These are phyloP conservation scores for Colletotrichum destructivum DNA, from an alignment of 2,329 filamentous ascomycete species.

Conservation along the genomic window DNA sequence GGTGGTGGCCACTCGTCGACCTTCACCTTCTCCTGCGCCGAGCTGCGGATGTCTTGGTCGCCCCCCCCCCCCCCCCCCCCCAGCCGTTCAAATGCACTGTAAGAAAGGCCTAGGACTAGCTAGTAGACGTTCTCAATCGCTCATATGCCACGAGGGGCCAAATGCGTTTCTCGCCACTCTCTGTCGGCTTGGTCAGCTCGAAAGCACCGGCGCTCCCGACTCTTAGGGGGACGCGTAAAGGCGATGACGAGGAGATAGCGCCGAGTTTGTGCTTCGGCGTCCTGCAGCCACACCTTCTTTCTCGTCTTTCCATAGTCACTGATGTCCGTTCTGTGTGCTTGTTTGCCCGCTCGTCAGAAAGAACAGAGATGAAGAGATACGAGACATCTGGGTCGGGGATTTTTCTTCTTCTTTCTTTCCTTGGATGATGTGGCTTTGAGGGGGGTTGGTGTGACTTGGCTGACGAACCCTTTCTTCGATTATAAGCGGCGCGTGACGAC, in stretches of 20 bases:
- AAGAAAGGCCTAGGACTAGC: too few species aligned
- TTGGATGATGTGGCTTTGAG: neutral
- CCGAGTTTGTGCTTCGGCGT: neutral
- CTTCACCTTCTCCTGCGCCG: neutral
- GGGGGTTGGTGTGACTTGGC: neutral
- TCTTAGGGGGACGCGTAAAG: neutral
- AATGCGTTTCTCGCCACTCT: neutral
- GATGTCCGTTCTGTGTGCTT: neutral
- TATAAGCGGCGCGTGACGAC: slow-evolving; percentile 9
- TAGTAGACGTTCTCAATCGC: too few species aligned
- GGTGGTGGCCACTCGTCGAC: neutral
- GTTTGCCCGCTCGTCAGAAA: neutral
- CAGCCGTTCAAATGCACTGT: too few species aligned
- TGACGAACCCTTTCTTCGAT: neutral
- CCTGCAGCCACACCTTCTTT: slow-evolving; percentile 40
- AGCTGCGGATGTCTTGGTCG: slow-evolving; percentile 13
- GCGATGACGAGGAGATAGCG: neutral
- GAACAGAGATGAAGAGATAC: too few species aligned
- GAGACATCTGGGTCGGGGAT: neutral
- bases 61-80: too few species aligned
- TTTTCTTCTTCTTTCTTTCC: neutral
- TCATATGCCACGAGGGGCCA: neutral
- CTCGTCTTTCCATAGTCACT: neutral
- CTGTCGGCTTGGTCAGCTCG: neutral
- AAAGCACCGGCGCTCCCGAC: neutral